These are phyloP conservation scores for Russula abietina DNA, from an alignment of 768 basidiomycete genomes.

Conservation along the genomic window DNA sequence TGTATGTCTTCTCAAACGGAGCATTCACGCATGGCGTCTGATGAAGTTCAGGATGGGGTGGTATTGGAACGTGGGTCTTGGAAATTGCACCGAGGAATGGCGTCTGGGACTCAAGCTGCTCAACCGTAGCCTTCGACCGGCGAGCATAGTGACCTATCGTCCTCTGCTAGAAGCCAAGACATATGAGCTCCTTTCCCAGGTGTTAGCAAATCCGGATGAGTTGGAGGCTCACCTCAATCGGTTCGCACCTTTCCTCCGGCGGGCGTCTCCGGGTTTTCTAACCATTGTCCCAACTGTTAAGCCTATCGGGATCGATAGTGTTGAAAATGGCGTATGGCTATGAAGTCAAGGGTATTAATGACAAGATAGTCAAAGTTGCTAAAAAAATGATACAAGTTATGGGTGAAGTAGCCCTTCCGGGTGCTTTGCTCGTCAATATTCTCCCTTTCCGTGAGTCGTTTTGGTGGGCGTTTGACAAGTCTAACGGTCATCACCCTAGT, in stretches of 20 bases:
- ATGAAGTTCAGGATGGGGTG: not conserved
- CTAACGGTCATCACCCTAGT: not conserved
- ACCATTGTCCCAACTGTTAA: not conserved
- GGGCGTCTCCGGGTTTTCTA: not conserved
- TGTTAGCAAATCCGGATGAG: conserved; percentile 1
- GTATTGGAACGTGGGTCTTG: conserved; percentile 1
- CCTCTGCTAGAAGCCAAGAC: conserved; percentile 1
- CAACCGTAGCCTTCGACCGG: conserved; percentile 5
- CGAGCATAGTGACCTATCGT: not conserved
- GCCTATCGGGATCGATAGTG: not conserved
- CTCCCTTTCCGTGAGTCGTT: conserved; percentile 5
- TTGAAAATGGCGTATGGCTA: conserved; percentile 11
- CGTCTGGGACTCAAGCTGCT: conserved; percentile 8
- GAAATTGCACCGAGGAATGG: not conserved
- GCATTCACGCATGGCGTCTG: not conserved
- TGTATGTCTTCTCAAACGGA: not conserved
- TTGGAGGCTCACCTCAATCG: conserved; percentile 4
- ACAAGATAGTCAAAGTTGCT: not conserved
- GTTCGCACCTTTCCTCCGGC: not conserved
- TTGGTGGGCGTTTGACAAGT: too few relatives aligned
- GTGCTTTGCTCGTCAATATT: conserved; percentile 12
- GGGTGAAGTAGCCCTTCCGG: not conserved
- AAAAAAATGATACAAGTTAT: not conserved
- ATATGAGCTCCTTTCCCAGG: not conserved
- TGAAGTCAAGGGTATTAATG: not conserved